Evolutionary conservation across 202 grass and related monocot genomes (phyloP).

Genomic region (Schoenoplectus triqueter): DNA sequence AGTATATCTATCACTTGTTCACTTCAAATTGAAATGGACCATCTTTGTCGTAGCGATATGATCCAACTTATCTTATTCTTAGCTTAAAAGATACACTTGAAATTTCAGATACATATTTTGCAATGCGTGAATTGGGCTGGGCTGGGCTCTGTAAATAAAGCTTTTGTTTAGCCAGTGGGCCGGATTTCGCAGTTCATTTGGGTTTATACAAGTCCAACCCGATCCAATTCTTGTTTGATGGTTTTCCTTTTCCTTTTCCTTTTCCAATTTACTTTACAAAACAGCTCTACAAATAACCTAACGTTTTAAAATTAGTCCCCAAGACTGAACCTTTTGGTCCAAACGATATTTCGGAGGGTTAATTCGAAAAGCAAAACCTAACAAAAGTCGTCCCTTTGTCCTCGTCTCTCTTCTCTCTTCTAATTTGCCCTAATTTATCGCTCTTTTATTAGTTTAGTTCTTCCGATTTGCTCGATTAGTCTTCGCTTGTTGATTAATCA

Average conservation of each 20-base stretch:
- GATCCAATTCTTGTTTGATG: not conserved
- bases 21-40: too few species aligned
- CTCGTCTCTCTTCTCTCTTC: not conserved
- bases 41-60: too few species aligned
- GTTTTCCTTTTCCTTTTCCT: not conserved
- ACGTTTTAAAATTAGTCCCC: not conserved
- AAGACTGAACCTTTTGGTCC: not conserved
- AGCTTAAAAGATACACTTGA: not conserved
- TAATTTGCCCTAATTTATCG: constrained; percentile 30
- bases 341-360: not conserved
- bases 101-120: not conserved
- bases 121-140: too few species aligned
- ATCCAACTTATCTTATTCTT: too few species aligned
- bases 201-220: not conserved
- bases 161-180: not conserved
- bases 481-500: not conserved
- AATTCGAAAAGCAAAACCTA: constrained; percentile 21
- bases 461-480: not conserved
- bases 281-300: not conserved
- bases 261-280: not conserved
- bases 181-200: not conserved
- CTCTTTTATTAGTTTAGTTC: constrained; percentile 17
- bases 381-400: constrained; percentile 14
- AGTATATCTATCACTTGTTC: not conserved
- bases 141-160: not conserved